A percentile compares a stretch with the other conserved stretches of the same genome.
phyloP scores from a whole-genome alignment of 1,284 basidiomycete genomes.

The Uromyces viciae-fabae region DNA sequence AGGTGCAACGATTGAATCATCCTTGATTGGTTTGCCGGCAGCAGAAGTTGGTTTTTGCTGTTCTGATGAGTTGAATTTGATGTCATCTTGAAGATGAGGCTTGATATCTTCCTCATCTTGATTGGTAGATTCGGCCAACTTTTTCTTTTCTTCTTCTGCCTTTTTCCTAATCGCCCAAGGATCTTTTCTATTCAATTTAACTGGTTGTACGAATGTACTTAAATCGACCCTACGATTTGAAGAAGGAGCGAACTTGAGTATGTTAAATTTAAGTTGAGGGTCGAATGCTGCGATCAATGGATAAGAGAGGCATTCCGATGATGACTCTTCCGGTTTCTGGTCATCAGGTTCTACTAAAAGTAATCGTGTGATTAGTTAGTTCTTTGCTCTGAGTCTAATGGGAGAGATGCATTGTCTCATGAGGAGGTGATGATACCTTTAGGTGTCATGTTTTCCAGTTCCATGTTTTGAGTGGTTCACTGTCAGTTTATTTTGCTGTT shows the following conservation, averaged over 20 bases:
- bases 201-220: slow-evolving; percentile 57
- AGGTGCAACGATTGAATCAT: slow-evolving; percentile 32
- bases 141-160: slow-evolving; percentile 58
- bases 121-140: slow-evolving; percentile 26
- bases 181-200: slow-evolving; percentile 81
- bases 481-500: too few species aligned
- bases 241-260: slow-evolving; percentile 44
- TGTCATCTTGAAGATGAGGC: slow-evolving; percentile 40
- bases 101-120: slow-evolving; percentile 56
- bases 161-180: slow-evolving; percentile 56
- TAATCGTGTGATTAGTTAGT: too few species aligned
- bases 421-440: too few species aligned
- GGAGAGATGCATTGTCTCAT: too few species aligned
- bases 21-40: slow-evolving; percentile 56
- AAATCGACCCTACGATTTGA: slow-evolving; percentile 15
- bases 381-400: too few species aligned
- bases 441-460: too few species aligned
- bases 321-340: too few species aligned
- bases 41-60: slow-evolving; percentile 57
- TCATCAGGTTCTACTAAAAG: too few species aligned
- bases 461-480: too few species aligned
- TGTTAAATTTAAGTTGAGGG: slow-evolving; percentile 33
- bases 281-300: slow-evolving; percentile 21
- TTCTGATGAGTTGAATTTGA: slow-evolving; percentile 53
- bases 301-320: slow-evolving; percentile 6